Conservation (phyloP, 805 yeast species). For the Ogataea kodamae region DNA sequence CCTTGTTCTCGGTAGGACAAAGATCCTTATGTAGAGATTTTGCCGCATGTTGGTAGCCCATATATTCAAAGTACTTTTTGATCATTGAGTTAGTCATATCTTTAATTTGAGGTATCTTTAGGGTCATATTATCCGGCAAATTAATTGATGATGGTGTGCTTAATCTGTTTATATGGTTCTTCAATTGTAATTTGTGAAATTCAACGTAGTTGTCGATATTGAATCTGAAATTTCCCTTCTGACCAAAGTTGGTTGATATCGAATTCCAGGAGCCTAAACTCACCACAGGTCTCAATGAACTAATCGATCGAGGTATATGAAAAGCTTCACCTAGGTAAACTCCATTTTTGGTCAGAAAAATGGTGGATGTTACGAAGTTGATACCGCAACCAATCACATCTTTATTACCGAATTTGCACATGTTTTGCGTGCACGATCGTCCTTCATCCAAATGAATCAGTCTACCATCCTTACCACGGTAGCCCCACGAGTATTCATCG, state of each 20-base stretch:
- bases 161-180: slow-evolving; percentile 19
- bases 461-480: slow-evolving; percentile 50
- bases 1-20: slow-evolving; percentile 25
- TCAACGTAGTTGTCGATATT: slow-evolving; percentile 47
- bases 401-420: slow-evolving; percentile 46
- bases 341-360: slow-evolving; percentile 84
- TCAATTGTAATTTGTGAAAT: slow-evolving; percentile 32
- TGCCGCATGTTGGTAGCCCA: slow-evolving; percentile 54
- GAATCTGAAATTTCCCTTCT: slow-evolving; percentile 41
- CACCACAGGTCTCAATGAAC: slow-evolving; percentile 43
- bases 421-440: slow-evolving; percentile 35
- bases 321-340: slow-evolving; percentile 55
- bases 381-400: slow-evolving; percentile 85
- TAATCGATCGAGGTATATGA: slow-evolving; percentile 34
- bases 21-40: slow-evolving; percentile 49
- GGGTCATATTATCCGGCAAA: slow-evolving; percentile 9
- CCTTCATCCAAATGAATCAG: slow-evolving; percentile 36
- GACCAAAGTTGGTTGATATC: slow-evolving; percentile 54
- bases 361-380: slow-evolving; percentile 56
- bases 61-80: slow-evolving; percentile 52
- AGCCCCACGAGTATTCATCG: slow-evolving; percentile 48
- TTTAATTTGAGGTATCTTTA: slow-evolving; percentile 20
- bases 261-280: slow-evolving; percentile 43
- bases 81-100: slow-evolving; percentile 21
- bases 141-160: slow-evolving; percentile 11